Conservation (phyloP, 108 stramenopile genomes). For the Schizochytrium sp. region DNA sequence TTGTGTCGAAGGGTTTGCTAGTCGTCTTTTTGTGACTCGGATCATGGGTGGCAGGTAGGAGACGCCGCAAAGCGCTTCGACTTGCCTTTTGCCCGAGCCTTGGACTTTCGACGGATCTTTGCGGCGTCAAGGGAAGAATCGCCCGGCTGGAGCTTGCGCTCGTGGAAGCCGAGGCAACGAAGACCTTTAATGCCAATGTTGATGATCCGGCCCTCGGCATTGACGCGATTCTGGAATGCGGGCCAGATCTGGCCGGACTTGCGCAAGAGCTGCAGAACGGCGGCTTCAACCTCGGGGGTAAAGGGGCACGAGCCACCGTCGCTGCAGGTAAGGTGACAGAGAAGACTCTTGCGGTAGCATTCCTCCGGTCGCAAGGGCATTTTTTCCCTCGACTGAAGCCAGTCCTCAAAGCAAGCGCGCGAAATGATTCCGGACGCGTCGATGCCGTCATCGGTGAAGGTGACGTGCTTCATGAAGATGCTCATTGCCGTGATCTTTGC, state of each 20-base stretch:
- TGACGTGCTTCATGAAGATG: not conserved
- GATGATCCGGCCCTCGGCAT: not conserved
- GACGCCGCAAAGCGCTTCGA: not conserved
- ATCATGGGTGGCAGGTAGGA: not conserved
- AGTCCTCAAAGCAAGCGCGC: not conserved
- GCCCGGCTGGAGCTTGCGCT: not conserved
- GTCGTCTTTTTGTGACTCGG: too few relatives aligned
- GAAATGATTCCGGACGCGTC: not conserved
- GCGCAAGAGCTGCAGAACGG: not conserved
- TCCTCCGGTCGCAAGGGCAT: not conserved
- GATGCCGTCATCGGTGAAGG: not conserved
- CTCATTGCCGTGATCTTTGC: not conserved
- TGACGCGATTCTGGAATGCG: not conserved
- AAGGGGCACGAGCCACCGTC: not conserved
- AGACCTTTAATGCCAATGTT: not conserved
- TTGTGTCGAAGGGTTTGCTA: too few relatives aligned
- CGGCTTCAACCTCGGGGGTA: not conserved
- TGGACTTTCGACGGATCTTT: not conserved
- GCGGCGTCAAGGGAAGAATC: not conserved
- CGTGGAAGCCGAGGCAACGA: not conserved
- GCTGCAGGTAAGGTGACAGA: not conserved
- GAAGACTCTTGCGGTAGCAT: conserved; percentile 8
- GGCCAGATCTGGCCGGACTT: not conserved
- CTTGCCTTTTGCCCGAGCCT: not conserved
- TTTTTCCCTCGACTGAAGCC: not conserved